Evolutionary conservation across 2,329 filamentous ascomycete species (phyloP), one percentile per base, ranked within the genome.

Genomic region (Lecanoromycetidae sp.): DNA sequence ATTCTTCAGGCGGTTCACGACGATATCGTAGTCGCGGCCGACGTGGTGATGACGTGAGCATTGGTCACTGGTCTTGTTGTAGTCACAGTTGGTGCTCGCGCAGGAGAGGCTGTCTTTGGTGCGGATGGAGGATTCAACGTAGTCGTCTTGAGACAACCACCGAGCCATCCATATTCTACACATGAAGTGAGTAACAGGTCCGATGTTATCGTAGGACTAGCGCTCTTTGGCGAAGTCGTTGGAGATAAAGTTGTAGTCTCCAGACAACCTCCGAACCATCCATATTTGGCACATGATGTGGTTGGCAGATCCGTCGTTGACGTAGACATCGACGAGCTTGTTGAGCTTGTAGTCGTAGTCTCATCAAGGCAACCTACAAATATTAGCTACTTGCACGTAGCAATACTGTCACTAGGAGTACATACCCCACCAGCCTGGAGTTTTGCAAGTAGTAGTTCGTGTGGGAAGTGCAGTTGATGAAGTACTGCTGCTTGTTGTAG

Each of bases 371-470:
- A 70, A 13, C 85, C 86, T 81, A 9, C 25, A 26, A 43, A 32
- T 8, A n/a, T 46, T 30, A 46, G 43, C 38, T 32, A 9, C 19
- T 27, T 5, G 23, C 20, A 12, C 15, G 13, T 25, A n/a, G 15
- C 25, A 39, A 41, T 15, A 13, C 12, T 7, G 12, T 38, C 13
- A 22, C 15, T 12, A 34, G 10, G 15, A 34, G 6, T 12, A 48
- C 37, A 19, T 66, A 70, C 85, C 86, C 82, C 82, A 94, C 88
- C 88, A 94, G 4, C 88, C 87, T 23, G 88, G 88, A 1, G 88
- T 94, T 63, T 91, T 76, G 66, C 88, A 94, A 0, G 87, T 94
- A 46, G 81, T 79, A 0, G 88, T 94, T 36, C 87, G 74, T 1
- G 82, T 87, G 43, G 74, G 65, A 3, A 78, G 83, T 35, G 75